Evolutionary conservation across 2,329 filamentous ascomycete species (phyloP).

Genomic region (Penicillium sp.): DNA sequence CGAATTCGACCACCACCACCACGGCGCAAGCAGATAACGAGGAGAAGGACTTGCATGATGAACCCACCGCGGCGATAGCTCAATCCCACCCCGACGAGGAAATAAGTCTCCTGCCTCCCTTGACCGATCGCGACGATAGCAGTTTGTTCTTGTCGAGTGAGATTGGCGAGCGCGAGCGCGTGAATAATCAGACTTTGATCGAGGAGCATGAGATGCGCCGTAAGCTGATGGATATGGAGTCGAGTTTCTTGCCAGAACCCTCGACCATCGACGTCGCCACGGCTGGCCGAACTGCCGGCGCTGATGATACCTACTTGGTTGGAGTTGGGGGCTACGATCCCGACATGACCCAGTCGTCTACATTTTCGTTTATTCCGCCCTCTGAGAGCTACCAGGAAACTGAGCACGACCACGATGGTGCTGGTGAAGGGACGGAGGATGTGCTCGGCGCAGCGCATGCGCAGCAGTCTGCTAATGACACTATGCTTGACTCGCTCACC

Average conservation of each 20-base stretch:
- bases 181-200: conserved; percentile 51
- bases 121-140: conserved; percentile 44
- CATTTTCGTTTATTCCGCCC: conserved; percentile 36
- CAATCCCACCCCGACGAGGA: conserved; percentile 35
- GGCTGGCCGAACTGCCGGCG: conserved; percentile 36
- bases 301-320: conserved; percentile 54
- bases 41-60: conserved; percentile 22
- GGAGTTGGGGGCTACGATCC: conserved; percentile 40
- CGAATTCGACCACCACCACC: conserved; percentile 3
- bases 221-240: conserved; percentile 67
- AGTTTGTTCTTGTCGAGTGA: conserved; percentile 41
- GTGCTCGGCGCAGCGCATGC: conserved; percentile 26
- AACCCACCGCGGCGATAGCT: conserved; percentile 25
- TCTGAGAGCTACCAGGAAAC: conserved; percentile 31
- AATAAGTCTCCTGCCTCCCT: conserved; percentile 38
- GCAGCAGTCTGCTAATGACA: conserved; percentile 42
- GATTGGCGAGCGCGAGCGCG: conserved; percentile 42
- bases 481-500: conserved; percentile 48
- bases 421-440: conserved; percentile 10
- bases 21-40: conserved; percentile 20
- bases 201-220: conserved; percentile 66
- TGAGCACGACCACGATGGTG: conserved; percentile 14
- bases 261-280: conserved; percentile 50
- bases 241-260: conserved; percentile 65
- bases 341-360: conserved; percentile 29